Base-by-base conservation (phyloP, 2,329 filamentous ascomycete genomes). In the Emmonsiellopsis sp. region DNA sequence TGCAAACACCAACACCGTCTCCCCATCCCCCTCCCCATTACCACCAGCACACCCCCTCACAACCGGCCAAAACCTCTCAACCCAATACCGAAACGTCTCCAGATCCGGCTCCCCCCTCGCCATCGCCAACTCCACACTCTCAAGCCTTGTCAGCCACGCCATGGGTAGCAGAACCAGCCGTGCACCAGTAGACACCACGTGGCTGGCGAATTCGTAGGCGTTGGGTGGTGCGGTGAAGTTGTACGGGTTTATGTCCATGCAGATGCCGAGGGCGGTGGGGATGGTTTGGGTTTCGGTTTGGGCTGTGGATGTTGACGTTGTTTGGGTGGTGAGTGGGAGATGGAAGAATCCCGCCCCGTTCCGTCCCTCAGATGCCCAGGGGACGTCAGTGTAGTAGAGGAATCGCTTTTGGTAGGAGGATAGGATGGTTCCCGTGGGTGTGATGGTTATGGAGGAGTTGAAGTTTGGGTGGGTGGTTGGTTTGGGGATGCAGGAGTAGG, bases 341-440 rank as follows among this genome's bases (percentile, higher is more conserved):
- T 63, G 32, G 20, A 58, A 63, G 61, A 57, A 67, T 64, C 34
- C 66, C 60, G 20, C 59, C 13, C 57, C 55, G 50, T 56, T 58
- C 55, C 7, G 56, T 55, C 2, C 78, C 78, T 68, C 79, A 13
- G 70, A 62, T 2, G 82, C 80, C 82, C 82, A 85, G 1, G 78
- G 80, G 61, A 84, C 82, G 60, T 85, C 82, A 7, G 82, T 84
- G 66, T 82, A 84, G 70, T 84, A 85, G 55, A 85, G 75, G 60
- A 84, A 84, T 9, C 75, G 74, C 65, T 85, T 85, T 57, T 81
- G 78, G 67, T 85, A 84, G 62, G 83, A 82, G 44, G 72, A 69
- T 10, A 84, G 59, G 2, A 82, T 68, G n/a, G 73, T 61, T 3
- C 82, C 82, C 0, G 64, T 59, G 3, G 79, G 75, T n/a, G 74